Base-by-base conservation (phyloP, 2,329 filamentous ascomycete species). In the Cercospora citrullina region DNA sequence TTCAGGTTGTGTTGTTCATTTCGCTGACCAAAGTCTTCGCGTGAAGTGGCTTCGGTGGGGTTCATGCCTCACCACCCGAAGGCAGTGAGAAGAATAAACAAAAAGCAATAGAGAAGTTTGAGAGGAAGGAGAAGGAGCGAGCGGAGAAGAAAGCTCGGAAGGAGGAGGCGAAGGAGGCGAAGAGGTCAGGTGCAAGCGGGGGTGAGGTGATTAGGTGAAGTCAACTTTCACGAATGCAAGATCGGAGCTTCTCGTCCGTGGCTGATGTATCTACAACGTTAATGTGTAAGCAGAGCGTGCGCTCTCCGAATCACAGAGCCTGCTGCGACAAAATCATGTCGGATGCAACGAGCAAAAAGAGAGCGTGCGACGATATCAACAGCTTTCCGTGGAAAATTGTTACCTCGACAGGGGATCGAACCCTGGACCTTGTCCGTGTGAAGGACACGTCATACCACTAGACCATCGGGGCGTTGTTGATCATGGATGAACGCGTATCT, bases 361-460 rank as follows among this genome's bases (percentile, higher is more conserved):
- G n/a, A n/a, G n/a, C n/a, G n/a, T n/a, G n/a, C n/a, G n/a, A n/a
- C n/a, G n/a, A n/a, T n/a, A n/a, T n/a, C n/a, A n/a, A n/a, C n/a
- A n/a, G n/a, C n/a, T n/a, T n/a, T n/a, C n/a, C n/a, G n/a, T n/a
- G n/a, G n/a, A n/a, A n/a, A n/a, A n/a, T n/a, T n/a, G n/a, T n/a
- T 26, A 26, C 5, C 26, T 5, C 26, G 26, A 26, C 28, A 6
- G 28, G 28, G 28, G 1, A 64, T 64, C 62, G 63, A 64, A 64
- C 63, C 63, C 63, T 2, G 63, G 63, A 48, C 63, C 55, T 59
- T 59, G 55, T 59, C 55, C 55, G 55, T 12, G 72, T 74, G 74
- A 75, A 72, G 68, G 68, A 72, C 64, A 71, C 70, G 73, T 75
- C 71, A 75, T 75, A 75, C 74, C 74, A 70, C 74, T 75, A 75